Conservation (phyloP, 306 rosid genomes). For the Cucurbita maxima region DNA sequence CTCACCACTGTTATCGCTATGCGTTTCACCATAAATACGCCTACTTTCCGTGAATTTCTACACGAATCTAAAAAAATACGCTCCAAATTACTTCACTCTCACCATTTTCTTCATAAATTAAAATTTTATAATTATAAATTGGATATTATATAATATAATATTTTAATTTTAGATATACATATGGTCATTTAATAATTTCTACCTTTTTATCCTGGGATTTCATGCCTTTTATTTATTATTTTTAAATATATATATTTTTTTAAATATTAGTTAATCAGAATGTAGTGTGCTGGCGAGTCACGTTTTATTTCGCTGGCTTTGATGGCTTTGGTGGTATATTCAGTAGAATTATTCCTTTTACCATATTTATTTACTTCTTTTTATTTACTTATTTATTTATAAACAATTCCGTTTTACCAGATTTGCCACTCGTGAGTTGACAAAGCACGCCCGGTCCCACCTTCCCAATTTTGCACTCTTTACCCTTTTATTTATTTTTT, state of each 20-base stretch:
- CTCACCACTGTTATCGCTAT: background rate
- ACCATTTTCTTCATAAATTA: no score
- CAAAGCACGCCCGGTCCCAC: background rate
- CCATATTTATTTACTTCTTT: background rate
- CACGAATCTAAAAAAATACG: background rate
- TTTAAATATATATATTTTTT: no score
- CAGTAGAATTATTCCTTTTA: background rate
- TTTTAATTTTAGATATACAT: no score
- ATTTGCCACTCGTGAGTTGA: background rate
- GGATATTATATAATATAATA: no score
- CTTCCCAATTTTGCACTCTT: background rate
- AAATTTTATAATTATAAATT: no score
- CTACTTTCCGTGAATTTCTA: background rate
- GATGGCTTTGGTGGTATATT: background rate
- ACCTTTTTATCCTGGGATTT: no score
- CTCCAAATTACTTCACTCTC: no score
- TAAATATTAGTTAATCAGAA: no score
- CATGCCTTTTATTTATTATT: no score
- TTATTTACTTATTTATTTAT: background rate
- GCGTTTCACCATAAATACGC: background rate
- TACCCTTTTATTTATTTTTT: background rate
- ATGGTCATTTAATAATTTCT: no score
- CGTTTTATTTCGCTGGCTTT: background rate
- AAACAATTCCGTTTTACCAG: background rate
- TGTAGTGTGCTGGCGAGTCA: background rate